These are phyloP conservation scores for Septoria petroselini DNA, from an alignment of 2,329 filamentous ascomycete species.

Conservation along the genomic window DNA sequence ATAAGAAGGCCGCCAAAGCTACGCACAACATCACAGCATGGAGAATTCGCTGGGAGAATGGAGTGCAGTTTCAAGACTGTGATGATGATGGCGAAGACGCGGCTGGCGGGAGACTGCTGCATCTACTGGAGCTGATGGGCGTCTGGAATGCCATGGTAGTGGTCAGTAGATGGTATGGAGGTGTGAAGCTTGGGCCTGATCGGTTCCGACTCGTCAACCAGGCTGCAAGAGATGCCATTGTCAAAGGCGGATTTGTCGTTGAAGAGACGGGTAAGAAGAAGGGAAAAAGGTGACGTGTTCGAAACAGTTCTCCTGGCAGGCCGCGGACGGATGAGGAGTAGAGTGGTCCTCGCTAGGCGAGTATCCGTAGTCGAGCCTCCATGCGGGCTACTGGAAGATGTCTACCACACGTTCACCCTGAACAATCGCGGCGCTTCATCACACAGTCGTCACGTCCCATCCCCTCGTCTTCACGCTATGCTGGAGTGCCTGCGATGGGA, in stretches of 20 bases:
- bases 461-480: no score
- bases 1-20: slow-evolving; percentile 79
- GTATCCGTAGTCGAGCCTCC: no score
- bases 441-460: no score
- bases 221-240: slow-evolving; percentile 77
- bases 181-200: slow-evolving; percentile 81
- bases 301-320: no score
- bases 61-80: slow-evolving; percentile 72
- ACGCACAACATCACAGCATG: slow-evolving; percentile 96
- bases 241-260: slow-evolving; percentile 68
- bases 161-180: slow-evolving; percentile 93
- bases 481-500: no score
- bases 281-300: slow-evolving; percentile 28
- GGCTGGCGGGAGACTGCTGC: slow-evolving; percentile 77
- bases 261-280: slow-evolving; percentile 42
- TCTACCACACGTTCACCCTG: no score
- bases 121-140: slow-evolving; percentile 92
- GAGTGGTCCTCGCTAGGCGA: no score
- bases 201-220: slow-evolving; percentile 88
- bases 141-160: slow-evolving; percentile 91
- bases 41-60: slow-evolving; percentile 65
- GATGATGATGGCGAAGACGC: slow-evolving; percentile 96
- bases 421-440: no score
- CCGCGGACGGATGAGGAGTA: no score
- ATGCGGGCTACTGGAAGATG: no score